Evolutionary conservation across 345 rosid species (phyloP), one percentile per base, ranked within the genome.

Genomic region (Garcia nutans): DNA sequence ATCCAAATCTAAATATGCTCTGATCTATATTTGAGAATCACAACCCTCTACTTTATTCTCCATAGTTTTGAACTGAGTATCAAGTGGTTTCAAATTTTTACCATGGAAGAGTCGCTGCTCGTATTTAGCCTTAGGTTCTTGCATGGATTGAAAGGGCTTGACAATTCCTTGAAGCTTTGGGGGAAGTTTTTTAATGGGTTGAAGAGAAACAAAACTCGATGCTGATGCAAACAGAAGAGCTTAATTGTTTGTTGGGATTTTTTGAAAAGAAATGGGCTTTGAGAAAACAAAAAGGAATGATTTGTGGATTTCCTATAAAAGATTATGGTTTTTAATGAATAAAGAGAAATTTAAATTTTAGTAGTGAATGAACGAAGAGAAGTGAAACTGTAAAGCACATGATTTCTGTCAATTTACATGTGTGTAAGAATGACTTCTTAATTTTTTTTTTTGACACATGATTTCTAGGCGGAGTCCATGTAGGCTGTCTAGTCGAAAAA

Each of bases 11-110:
- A 92, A 80, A 76, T 77, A 92, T 55, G 98, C 99, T 86, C 98
- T 86, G 23, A 96, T 95, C 98, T 97, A 96, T 8, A 93, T 97
- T 87, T 91, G 97, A 31, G 98, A 91, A 26, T 91, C 95, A 65
- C 99, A 96, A 9, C 99, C 99, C 81, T 91, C 82, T 13, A 96
- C 99, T 79, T 96, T 96, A 72, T 93, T 96, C 58, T 88, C 93
- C 47, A 79, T 78, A 22, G 97, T 96, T 78, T 89, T 92, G 86
- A 87, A 96, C 58, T 20, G 85, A 19, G 86, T 16, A 76, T 88
- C 92, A 2, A 96, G 92, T 0, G 98, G 92, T 24, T 80, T 87
- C 75, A 96, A 87, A 69, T 87, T 88, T 72, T 87, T 89, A 1
- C 97, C 97, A 63, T 93, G 89, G 84, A 94, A 92, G 15, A 91